A percentile compares a stretch with the other conserved stretches of the same genome.
Conservation (phyloP, 192 early-diverging fungal species). For the Spizellomyces punctatus region DNA sequence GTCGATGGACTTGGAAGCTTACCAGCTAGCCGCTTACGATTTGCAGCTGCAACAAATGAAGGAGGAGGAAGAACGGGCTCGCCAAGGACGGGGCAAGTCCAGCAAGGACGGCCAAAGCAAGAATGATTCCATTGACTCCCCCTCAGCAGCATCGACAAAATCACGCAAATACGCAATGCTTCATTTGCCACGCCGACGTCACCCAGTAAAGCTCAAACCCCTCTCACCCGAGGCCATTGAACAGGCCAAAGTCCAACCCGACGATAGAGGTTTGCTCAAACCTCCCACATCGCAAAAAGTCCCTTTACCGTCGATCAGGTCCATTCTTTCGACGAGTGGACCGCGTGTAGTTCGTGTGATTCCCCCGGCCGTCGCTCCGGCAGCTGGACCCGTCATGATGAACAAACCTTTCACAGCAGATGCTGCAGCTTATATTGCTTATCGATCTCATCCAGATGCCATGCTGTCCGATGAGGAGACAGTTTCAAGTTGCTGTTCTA, state of each 20-base stretch:
- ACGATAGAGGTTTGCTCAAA: no score
- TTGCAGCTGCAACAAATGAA: not conserved
- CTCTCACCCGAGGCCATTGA: constrained; percentile 5
- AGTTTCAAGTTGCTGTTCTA: no score
- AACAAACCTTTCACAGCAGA: no score
- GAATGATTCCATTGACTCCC: not conserved
- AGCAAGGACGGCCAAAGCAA: not conserved
- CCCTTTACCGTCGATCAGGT: constrained; percentile 21
- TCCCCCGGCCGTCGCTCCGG: constrained; percentile 3
- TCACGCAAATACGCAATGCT: not conserved
- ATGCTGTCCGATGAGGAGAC: no score
- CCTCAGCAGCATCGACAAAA: not conserved
- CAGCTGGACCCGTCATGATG: constrained; percentile 2
- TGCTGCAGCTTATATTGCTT: no score
- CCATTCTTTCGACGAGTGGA: constrained; percentile 13
- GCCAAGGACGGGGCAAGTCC: not conserved
- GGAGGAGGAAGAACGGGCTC: not conserved
- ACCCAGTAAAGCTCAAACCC: constrained; percentile 21
- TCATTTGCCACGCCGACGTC: not conserved
- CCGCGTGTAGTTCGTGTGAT: not conserved
- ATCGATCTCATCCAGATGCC: no score
- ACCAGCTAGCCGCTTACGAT: constrained; percentile 23
- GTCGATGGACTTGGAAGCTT: constrained; percentile 22
- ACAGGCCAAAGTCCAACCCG: no score
- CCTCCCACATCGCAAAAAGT: not conserved